Percentiles rank a stretch among this genome's conserved stretches.
phyloP scores from a whole-genome alignment of 2,329 filamentous ascomycete species.

The Colletotrichum horii region DNA sequence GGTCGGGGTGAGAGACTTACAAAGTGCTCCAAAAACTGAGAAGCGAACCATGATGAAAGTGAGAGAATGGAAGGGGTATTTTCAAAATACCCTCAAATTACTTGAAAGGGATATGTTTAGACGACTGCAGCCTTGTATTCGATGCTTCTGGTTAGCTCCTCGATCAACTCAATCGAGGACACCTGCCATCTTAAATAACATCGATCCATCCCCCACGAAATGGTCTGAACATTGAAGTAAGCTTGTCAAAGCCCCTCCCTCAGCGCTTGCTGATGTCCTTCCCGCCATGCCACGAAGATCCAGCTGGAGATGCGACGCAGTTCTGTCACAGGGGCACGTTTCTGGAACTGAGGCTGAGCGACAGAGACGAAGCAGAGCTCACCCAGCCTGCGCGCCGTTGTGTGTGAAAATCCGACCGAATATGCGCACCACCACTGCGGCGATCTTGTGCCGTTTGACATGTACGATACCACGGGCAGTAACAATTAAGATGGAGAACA shows the following conservation, averaged over 20 bases:
- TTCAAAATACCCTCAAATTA: neutral
- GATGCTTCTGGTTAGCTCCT: neutral
- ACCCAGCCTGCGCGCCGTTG: neutral
- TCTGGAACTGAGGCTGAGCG: constrained; percentile 11
- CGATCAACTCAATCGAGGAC: neutral
- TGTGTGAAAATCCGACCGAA: neutral
- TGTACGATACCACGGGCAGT: neutral
- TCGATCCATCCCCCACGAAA: neutral
- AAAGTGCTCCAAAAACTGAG: neutral
- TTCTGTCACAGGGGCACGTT: constrained; percentile 16
- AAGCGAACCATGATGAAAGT: constrained; percentile 18
- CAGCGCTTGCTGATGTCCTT: neutral
- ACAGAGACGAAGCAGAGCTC: neutral
- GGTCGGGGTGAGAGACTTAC: neutral
- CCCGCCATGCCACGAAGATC: neutral
- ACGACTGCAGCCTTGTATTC: neutral
- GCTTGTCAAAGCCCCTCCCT: neutral
- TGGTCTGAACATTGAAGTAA: neutral
- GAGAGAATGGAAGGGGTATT: neutral
- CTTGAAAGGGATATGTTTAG: neutral
- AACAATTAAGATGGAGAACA: constrained; percentile 4
- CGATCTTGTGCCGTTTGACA: neutral
- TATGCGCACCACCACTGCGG: neutral
- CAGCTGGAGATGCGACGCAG: constrained; percentile 9
- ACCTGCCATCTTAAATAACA: constrained; percentile 5